Conservation (phyloP, 345 rosid genomes). For the Eucalyptus tenuipes region DNA sequence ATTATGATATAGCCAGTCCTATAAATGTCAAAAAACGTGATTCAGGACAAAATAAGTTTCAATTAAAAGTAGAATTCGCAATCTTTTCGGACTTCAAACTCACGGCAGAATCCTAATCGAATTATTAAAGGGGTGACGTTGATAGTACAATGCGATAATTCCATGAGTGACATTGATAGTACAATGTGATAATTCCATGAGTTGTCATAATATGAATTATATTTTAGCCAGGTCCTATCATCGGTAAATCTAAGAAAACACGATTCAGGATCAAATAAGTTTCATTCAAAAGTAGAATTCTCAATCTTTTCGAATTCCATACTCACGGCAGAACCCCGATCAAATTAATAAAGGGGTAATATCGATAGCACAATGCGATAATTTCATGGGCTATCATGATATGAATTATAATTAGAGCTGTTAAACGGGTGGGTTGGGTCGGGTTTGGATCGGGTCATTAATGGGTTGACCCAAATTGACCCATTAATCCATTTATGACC, state of each 20-base stretch:
- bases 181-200: not conserved
- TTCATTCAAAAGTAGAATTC: not conserved
- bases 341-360: not conserved
- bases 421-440: too few species aligned
- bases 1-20: not conserved
- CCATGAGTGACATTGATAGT: too few species aligned
- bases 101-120: rapidly evolving
- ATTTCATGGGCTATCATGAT: not conserved
- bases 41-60: too few species aligned
- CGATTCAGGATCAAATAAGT: rapidly evolving
- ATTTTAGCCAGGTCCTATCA: not conserved
- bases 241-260: not conserved
- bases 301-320: rapidly evolving
- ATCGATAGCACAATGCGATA: not conserved
- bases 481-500: too few species aligned
- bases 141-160: not conserved
- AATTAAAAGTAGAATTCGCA: not conserved
- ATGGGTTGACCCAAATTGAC: too few species aligned
- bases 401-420: not conserved
- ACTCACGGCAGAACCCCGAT: rapidly evolving
- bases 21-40: not conserved
- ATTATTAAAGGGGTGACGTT: not conserved
- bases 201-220: not conserved
- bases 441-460: too few species aligned
- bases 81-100: not conserved